Conservation (phyloP, 805 yeast species). For the Spathaspora boniae region DNA sequence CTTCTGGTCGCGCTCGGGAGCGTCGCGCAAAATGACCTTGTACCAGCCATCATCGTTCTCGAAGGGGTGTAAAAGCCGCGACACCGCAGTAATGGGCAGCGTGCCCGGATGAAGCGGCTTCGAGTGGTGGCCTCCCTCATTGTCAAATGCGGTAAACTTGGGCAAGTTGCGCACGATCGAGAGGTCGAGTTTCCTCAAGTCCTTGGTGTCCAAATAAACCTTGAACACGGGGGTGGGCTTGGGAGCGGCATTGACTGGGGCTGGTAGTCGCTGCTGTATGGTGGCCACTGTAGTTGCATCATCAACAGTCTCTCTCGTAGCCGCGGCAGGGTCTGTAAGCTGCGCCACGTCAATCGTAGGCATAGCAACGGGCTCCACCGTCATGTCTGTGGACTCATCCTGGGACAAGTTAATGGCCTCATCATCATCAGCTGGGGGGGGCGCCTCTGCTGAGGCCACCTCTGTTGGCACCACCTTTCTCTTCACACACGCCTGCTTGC, state of each 20-base stretch:
- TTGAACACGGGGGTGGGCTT: slow-evolving; percentile 38
- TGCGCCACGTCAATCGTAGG: too few species aligned
- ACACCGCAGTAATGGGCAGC: slow-evolving; percentile 49
- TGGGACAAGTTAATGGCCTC: neutral
- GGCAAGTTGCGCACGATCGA: slow-evolving; percentile 48
- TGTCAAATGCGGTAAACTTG: slow-evolving; percentile 45
- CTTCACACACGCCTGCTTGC: slow-evolving; percentile 58
- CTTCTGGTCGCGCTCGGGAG: slow-evolving; percentile 10
- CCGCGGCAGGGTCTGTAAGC: neutral
- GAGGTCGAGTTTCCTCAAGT: slow-evolving; percentile 44
- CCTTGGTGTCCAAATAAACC: slow-evolving; percentile 38
- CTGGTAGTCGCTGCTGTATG: slow-evolving; percentile 2
- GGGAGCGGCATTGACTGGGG: slow-evolving; percentile 5
- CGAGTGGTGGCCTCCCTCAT: slow-evolving; percentile 14
- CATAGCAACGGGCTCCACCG: neutral
- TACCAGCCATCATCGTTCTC: slow-evolving; percentile 65
- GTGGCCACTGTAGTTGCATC: slow-evolving; percentile 3
- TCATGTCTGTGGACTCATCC: neutral
- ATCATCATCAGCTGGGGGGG: neutral
- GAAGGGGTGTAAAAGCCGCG: slow-evolving; percentile 60
- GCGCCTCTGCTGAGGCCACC: neutral
- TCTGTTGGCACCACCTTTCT: slow-evolving; percentile 36
- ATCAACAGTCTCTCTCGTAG: slow-evolving; percentile 1
- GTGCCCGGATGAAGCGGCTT: slow-evolving; percentile 24
- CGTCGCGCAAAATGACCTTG: slow-evolving; percentile 51